Base-by-base conservation (phyloP, 257 asterid genomes). In the Buddleja alternifolia region DNA sequence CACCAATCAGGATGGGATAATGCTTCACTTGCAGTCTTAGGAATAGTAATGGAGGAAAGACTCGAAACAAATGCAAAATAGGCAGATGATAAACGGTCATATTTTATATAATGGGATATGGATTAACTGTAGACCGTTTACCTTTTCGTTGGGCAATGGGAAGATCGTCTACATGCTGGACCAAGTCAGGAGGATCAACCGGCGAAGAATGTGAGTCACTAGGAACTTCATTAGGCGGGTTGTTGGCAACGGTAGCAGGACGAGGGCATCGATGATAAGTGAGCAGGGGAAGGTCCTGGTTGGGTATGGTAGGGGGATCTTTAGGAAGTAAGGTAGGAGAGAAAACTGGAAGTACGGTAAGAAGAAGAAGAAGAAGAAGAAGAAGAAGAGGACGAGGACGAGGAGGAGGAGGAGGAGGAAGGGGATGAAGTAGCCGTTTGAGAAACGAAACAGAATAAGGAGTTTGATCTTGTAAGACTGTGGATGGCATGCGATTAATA, bases 1-100 rank as follows among this genome's bases (percentile, higher is more conserved):
- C 12, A 10, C 51, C 61, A 50, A 3, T 48, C 61, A 24, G 48
- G 71, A 50, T 66, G 71, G 8, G 51, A 48, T 37, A 34, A n/a
- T 1, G 52, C 51, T 15, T 66, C 61, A 7, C 15, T 5, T 6
- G 51, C 24, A 36, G 16, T 66, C 29, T 66, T 51, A 8, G 61
- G 20, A 51, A 66, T 12, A 64, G 56, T 14, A 8, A 62, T 50
- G 8, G 56, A 50, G 8, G 3, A 7, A n/a, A 50, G 56, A 4
- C 23, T 14, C 2, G 56, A 16, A n/a, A 50, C 8, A 50, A 50
- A 50, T 9, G 4, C 41, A 6, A 9, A 50, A 50, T 7, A 6
- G 19, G 56, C n/a, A 1, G 56, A n/a, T 14, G 56, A 50, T 4
- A 50, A 4, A 50, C 29, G 5, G 6, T 17, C 8, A 50, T 50